These are phyloP conservation scores for Tirmania nivea DNA, from an alignment of 495 filamentous ascomycete genomes.

Conservation along the genomic window DNA sequence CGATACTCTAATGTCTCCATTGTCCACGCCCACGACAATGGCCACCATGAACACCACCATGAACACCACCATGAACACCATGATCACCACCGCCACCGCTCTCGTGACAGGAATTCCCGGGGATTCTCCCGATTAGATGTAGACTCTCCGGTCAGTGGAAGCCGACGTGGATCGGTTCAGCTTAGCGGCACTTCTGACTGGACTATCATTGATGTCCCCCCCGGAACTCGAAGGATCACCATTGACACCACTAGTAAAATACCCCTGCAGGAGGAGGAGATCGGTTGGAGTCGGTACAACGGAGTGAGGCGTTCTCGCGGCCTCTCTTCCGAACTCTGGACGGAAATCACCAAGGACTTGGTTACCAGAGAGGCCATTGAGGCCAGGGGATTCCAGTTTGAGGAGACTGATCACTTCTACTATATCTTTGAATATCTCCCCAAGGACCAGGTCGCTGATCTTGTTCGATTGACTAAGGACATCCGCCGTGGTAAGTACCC, in stretches of 20 bases:
- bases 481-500: constrained; percentile 48
- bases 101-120: constrained; percentile 24
- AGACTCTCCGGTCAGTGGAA: constrained; percentile 18
- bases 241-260: constrained; percentile 34
- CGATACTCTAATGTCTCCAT: constrained; percentile 13
- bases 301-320: constrained; percentile 40
- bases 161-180: constrained; percentile 14
- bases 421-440: constrained; percentile 77
- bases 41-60: constrained; percentile 30
- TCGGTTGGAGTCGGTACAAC: constrained; percentile 21
- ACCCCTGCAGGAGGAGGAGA: neutral
- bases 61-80: constrained; percentile 30
- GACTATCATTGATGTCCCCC: constrained; percentile 59
- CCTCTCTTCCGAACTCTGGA: constrained; percentile 61
- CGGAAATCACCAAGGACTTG: constrained; percentile 87
- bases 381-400: constrained; percentile 62
- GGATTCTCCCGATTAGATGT: constrained; percentile 22
- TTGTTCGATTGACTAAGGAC: constrained; percentile 60
- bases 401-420: constrained; percentile 75
- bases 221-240: constrained; percentile 49
- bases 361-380: constrained; percentile 78
- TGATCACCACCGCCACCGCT: constrained; percentile 29
- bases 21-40: constrained; percentile 10
- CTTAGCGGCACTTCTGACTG: constrained; percentile 43
- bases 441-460: constrained; percentile 68